Evolutionary conservation across 2,329 filamentous ascomycete species (phyloP).

Genomic region (Fusarium sp.): DNA sequence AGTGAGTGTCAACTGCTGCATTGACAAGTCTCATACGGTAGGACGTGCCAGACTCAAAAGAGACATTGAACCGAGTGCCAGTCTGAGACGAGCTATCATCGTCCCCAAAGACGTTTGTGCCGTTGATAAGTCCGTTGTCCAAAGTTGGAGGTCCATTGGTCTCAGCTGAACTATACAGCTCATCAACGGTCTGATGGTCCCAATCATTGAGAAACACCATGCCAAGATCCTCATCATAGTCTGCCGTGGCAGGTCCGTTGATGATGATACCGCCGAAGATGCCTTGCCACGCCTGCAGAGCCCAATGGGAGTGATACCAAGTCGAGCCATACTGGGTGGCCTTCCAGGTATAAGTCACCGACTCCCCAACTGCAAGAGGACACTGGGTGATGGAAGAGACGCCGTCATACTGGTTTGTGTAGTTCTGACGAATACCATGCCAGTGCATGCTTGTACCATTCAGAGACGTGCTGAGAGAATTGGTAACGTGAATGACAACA

Average conservation of each 20-base stretch:
- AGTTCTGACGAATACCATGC: slow-evolving; percentile 70
- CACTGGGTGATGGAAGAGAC: slow-evolving; percentile 63
- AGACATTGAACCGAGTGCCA: slow-evolving; percentile 52
- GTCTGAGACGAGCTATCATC: slow-evolving; percentile 37
- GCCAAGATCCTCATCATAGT: slow-evolving; percentile 74
- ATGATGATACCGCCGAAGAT: slow-evolving; percentile 71
- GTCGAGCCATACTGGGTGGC: slow-evolving; percentile 66
- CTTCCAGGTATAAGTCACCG: slow-evolving; percentile 68
- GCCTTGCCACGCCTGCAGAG: slow-evolving; percentile 63
- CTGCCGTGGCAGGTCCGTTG: slow-evolving; percentile 67
- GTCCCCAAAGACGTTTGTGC: slow-evolving; percentile 54
- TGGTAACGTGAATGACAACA: slow-evolving; percentile 66
- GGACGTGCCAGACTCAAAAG: slow-evolving; percentile 55
- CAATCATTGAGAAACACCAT: slow-evolving; percentile 69
- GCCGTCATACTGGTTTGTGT: slow-evolving; percentile 67
- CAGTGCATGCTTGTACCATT: slow-evolving; percentile 74
- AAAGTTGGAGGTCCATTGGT: slow-evolving; percentile 50
- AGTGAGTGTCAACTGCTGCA: slow-evolving; percentile 55
- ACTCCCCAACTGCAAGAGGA: slow-evolving; percentile 62
- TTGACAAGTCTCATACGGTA: slow-evolving; percentile 64
- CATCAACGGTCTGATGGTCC: slow-evolving; percentile 60
- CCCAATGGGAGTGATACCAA: slow-evolving; percentile 73
- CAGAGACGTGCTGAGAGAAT: slow-evolving; percentile 52
- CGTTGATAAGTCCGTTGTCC: slow-evolving; percentile 61
- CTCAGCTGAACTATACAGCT: slow-evolving; percentile 46